These are phyloP conservation scores for Chaetothyriales sp. DNA, from an alignment of 2,329 filamentous ascomycete species.

Conservation along the genomic window DNA sequence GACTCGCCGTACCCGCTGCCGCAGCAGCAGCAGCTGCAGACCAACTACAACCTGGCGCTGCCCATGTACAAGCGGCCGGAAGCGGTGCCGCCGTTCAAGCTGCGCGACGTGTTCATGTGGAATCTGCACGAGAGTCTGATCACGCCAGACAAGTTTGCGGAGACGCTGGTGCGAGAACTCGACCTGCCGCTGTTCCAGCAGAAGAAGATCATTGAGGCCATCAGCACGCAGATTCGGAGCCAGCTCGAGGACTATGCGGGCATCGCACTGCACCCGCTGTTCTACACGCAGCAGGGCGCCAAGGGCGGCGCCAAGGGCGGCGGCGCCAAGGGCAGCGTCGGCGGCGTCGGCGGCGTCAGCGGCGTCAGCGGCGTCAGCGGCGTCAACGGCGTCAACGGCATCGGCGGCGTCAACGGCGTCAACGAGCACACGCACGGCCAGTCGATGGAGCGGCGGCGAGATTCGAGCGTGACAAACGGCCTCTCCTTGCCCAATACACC, in stretches of 20 bases:
- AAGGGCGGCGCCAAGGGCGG: no score
- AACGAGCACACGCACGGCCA: conserved; percentile 20
- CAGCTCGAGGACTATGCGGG: conserved; percentile 94
- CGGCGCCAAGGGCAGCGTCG: no score
- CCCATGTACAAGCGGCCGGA: conserved; percentile 72
- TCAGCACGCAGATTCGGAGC: conserved; percentile 86
- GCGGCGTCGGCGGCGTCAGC: no score
- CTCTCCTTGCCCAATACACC: conserved; percentile 39
- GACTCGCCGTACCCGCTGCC: conserved; percentile 35
- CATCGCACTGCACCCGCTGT: conserved; percentile 83
- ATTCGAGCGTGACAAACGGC: conserved; percentile 23
- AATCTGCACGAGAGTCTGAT: conserved; percentile 89
- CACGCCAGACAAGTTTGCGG: conserved; percentile 93
- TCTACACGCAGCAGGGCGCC: conserved; percentile 43
- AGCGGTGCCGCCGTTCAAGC: conserved; percentile 65
- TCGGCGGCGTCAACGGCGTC: conserved; percentile 8
- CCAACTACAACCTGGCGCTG: conserved; percentile 47
- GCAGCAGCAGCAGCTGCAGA: conserved; percentile 23
- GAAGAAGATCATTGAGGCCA: conserved; percentile 55
- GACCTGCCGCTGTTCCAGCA: conserved; percentile 60
- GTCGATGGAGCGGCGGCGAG: not conserved
- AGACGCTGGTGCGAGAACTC: conserved; percentile 76
- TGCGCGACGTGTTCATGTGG: conserved; percentile 95
- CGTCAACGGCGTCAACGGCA: no score
- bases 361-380: no score